Evolutionary conservation across 1,284 basidiomycete genomes (phyloP).

Genomic region (Sanghuangporus baumii): DNA sequence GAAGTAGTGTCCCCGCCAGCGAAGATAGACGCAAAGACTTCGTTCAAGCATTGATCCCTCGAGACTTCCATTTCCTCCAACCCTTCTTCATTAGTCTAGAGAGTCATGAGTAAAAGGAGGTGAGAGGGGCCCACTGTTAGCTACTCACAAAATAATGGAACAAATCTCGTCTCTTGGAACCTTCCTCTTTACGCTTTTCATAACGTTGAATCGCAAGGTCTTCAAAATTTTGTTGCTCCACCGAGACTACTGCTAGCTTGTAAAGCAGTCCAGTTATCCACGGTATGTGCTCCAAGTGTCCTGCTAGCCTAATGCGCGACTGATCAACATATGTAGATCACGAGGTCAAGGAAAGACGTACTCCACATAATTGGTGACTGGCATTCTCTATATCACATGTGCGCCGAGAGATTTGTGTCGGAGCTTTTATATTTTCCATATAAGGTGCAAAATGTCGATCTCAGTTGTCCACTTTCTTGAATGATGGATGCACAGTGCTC

Average conservation of each 20-base stretch:
- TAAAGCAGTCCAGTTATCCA: conserved; percentile 1
- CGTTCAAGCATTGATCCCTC: conserved; percentile 26
- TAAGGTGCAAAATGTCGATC: too few species aligned
- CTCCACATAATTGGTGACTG: conserved; percentile 7
- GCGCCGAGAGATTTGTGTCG: too few species aligned
- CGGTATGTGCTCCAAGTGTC: conserved; percentile 11
- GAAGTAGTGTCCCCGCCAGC: conserved; percentile 33
- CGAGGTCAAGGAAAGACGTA: background rate
- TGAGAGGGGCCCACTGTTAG: background rate
- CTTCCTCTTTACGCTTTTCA: conserved; percentile 17
- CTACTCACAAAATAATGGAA: conserved; percentile 33
- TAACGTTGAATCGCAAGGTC: conserved; percentile 17
- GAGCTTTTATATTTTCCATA: too few species aligned
- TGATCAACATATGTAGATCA: background rate
- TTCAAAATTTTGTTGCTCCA: conserved; percentile 2
- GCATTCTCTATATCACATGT: too few species aligned
- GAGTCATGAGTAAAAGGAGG: background rate
- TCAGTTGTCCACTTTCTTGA: too few species aligned
- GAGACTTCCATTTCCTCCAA: conserved; percentile 21
- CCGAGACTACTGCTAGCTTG: background rate
- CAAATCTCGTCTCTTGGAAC: conserved; percentile 29
- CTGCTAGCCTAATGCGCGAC: background rate
- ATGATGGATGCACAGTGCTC: too few species aligned
- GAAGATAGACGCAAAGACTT: conserved; percentile 31
- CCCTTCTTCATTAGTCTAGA: conserved; percentile 28